These are phyloP conservation scores for Drechslerella stenobrocha DNA, from an alignment of 2,329 filamentous ascomycete genomes.

Conservation along the genomic window DNA sequence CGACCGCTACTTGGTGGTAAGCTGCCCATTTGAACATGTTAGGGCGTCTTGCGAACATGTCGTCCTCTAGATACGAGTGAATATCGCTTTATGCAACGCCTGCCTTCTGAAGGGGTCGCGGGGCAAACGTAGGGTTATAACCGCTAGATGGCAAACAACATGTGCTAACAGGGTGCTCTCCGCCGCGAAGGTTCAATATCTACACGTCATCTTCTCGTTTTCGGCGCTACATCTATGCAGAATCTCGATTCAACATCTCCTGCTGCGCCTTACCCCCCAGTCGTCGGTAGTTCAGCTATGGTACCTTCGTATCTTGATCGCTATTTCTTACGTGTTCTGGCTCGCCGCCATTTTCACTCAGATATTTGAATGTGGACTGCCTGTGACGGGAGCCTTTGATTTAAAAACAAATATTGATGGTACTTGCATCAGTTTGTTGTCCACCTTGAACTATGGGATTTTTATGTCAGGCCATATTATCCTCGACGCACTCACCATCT, in stretches of 20 bases:
- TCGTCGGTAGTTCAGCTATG: constrained; percentile 17
- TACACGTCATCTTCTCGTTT: constrained; percentile 37
- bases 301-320: constrained; percentile 21
- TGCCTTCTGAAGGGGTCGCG: no score
- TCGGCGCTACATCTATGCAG: constrained; percentile 36
- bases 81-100: no score
- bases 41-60: no score
- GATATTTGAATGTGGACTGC: constrained; percentile 33
- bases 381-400: constrained; percentile 17
- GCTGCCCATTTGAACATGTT: no score
- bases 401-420: constrained; percentile 29
- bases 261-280: constrained; percentile 29
- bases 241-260: constrained; percentile 39
- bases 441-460: constrained; percentile 20
- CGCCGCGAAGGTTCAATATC: constrained; percentile 38
- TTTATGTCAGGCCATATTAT: constrained; percentile 36
- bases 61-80: no score
- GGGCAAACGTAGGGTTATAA: no score
- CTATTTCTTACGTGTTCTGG: constrained; percentile 32
- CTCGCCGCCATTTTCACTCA: constrained; percentile 23
- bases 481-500: constrained; percentile 33
- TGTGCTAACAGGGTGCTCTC: no score
- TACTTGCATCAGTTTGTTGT: constrained; percentile 27
- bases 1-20: constrained; percentile 24
- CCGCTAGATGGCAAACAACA: no score